Conservation (phyloP, 2,329 filamentous ascomycete species). For the Coniochaeta pulveracea region DNA sequence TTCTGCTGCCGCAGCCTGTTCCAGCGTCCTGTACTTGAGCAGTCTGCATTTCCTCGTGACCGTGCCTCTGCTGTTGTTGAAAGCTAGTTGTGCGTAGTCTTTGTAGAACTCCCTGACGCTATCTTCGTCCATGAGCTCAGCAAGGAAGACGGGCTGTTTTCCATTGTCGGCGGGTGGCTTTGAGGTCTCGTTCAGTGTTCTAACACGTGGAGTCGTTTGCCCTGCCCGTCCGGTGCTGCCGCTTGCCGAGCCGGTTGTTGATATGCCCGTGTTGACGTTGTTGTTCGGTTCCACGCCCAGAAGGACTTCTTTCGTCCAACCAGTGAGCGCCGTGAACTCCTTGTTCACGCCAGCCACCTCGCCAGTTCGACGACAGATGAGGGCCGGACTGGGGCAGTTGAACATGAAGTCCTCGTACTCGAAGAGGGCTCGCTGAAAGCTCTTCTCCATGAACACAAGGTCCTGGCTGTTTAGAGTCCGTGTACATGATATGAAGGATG, state of each 20-base stretch:
- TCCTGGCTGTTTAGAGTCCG: constrained; percentile 82
- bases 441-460: constrained; percentile 95
- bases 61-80: constrained; percentile 78
- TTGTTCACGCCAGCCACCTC: constrained; percentile 94
- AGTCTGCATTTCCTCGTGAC: constrained; percentile 77
- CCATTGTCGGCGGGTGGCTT: constrained; percentile 31
- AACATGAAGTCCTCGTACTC: constrained; percentile 91
- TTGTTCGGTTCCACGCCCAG: constrained; percentile 79
- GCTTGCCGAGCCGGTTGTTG: constrained; percentile 30
- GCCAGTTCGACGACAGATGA: constrained; percentile 84
- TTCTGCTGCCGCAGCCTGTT: constrained; percentile 40
- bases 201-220: constrained; percentile 39
- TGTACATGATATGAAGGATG: constrained; percentile 86
- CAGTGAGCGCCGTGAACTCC: constrained; percentile 91
- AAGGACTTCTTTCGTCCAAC: constrained; percentile 84
- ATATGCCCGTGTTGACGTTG: constrained; percentile 64
- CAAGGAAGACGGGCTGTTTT: constrained; percentile 74
- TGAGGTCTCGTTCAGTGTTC: constrained; percentile 24
- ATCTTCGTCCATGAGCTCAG: constrained; percentile 87
- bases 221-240: constrained; percentile 28
- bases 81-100: constrained; percentile 85
- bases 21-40: constrained; percentile 80
- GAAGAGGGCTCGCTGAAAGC: constrained; percentile 82
- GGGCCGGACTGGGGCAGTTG: constrained; percentile 77
- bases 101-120: constrained; percentile 92